phyloP scores from a whole-genome alignment of 2,329 filamentous ascomycete species.

The Diaporthe amygdali region DNA sequence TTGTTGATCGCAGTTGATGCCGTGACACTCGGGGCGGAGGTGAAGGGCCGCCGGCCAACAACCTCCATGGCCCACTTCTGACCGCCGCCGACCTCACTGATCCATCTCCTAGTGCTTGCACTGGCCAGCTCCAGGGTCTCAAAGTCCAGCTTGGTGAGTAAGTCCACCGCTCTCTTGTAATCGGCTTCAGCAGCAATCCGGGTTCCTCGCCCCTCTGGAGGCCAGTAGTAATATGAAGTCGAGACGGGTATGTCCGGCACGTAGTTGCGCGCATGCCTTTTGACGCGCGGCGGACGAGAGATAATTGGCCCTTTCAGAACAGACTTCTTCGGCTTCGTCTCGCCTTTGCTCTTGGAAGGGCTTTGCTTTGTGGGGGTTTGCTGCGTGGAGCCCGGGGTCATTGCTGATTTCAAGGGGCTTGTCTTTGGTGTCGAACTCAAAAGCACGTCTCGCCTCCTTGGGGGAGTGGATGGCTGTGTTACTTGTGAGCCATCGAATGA shows the following conservation, averaged over 20 bases:
- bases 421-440: slow-evolving; percentile 29
- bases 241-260: slow-evolving; percentile 53
- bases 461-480: slow-evolving; percentile 37
- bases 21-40: neutral
- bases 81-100: slow-evolving; percentile 66
- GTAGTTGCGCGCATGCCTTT: slow-evolving; percentile 59
- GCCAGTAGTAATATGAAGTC: slow-evolving; percentile 72
- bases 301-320: slow-evolving; percentile 64
- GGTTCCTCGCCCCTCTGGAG: slow-evolving; percentile 63
- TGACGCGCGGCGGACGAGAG: slow-evolving; percentile 68
- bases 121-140: slow-evolving; percentile 65
- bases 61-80: slow-evolving; percentile 58
- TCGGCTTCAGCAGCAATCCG: slow-evolving; percentile 66
- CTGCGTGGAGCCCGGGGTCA: slow-evolving; percentile 39
- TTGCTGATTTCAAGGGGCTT: slow-evolving; percentile 30
- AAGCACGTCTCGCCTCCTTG: slow-evolving; percentile 30
- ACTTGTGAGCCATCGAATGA: slow-evolving; percentile 33
- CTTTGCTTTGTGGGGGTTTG: slow-evolving; percentile 32
- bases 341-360: slow-evolving; percentile 21
- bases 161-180: slow-evolving; percentile 72
- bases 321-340: slow-evolving; percentile 50
- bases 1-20: slow-evolving; percentile 45
- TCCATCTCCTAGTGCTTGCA: slow-evolving; percentile 73
- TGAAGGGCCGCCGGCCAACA: slow-evolving; percentile 40
- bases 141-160: slow-evolving; percentile 78